phyloP scores from a whole-genome alignment of 306 rosid genomes.

The Fagus sylvatica region DNA sequence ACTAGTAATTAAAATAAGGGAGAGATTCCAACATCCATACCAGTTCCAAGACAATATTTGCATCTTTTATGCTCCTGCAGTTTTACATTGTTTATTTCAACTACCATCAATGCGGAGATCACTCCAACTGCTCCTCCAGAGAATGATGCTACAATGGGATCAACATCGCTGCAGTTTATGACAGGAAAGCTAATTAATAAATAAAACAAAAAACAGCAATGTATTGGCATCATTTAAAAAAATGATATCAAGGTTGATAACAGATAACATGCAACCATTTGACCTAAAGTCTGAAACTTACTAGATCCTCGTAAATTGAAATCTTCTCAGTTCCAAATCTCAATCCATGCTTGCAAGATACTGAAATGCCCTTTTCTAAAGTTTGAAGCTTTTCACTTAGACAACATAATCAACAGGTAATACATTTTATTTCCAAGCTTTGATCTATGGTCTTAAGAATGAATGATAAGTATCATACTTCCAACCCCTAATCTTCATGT shows the following conservation, averaged over 20 bases:
- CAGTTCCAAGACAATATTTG: slow-evolving; percentile 96
- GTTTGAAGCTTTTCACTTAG: not conserved
- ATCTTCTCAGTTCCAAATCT: not conserved
- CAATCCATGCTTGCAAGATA: not conserved
- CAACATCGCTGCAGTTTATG: slow-evolving; percentile 77
- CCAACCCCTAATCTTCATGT: not conserved
- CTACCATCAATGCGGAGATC: slow-evolving; percentile 93
- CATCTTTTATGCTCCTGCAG: slow-evolving; percentile 97
- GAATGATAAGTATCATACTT: not conserved
- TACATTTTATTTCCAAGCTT: not conserved
- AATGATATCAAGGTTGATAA: slow-evolving; percentile 7
- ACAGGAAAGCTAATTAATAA: slow-evolving; percentile 19
- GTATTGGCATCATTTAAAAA: slow-evolving; percentile 11
- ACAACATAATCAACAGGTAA: not conserved
- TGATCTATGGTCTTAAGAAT: not conserved
- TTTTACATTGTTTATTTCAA: slow-evolving; percentile 92
- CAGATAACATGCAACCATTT: slow-evolving; percentile 10
- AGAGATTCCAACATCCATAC: slow-evolving; percentile 40
- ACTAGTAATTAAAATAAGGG: not conserved
- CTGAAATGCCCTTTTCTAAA: not conserved
- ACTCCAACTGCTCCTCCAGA: slow-evolving; percentile 99
- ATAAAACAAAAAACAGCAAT: slow-evolving; percentile 10
- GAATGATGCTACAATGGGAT: slow-evolving; percentile 97
- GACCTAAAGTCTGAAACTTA: slow-evolving; percentile 8
- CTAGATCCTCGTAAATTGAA: not conserved